A percentile compares a stretch with the other conserved stretches of the same genome.
These are phyloP conservation scores for Taxillus chinensis DNA, from an alignment of 164 flowering plant genomes.

Conservation along the genomic window DNA sequence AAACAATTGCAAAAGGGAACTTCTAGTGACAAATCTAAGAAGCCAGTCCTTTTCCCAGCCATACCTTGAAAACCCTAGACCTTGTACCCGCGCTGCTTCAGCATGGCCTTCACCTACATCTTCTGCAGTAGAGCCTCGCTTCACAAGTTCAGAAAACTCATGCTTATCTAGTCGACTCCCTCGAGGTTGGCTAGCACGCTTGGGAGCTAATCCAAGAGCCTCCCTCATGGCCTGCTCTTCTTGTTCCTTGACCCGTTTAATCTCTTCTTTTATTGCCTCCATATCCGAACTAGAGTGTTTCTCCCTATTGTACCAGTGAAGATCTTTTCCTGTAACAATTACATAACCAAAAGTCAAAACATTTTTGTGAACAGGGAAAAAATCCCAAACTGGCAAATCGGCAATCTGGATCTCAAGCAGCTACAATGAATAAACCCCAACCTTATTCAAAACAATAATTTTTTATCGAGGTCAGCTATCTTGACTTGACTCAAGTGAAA, in stretches of 20 bases:
- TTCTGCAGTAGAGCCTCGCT: slow-evolving; percentile 88
- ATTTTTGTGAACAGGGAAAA: not conserved
- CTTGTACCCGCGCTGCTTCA: slow-evolving; percentile 83
- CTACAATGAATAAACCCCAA: not conserved
- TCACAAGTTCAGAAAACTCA: slow-evolving; percentile 81
- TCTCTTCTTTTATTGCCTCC: slow-evolving; percentile 79
- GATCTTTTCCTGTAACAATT: slow-evolving; percentile 67
- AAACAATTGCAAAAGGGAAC: not conserved
- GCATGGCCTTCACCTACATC: slow-evolving; percentile 87
- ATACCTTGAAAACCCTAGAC: slow-evolving; percentile 85
- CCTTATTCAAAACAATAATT: not conserved
- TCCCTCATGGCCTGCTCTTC: slow-evolving; percentile 97
- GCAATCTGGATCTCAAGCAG: not conserved
- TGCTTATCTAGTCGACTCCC: slow-evolving; percentile 91
- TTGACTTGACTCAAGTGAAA: no score
- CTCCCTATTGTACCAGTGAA: slow-evolving; percentile 76
- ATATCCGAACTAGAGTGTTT: slow-evolving; percentile 36
- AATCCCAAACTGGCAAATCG: not conserved
- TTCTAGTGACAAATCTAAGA: not conserved
- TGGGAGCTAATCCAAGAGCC: slow-evolving; percentile 96
- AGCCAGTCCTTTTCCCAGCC: not conserved
- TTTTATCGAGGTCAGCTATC: no score
- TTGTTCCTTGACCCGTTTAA: slow-evolving; percentile 73
- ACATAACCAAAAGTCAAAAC: not conserved
- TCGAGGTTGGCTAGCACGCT: slow-evolving; percentile 48